Conservation (phyloP, 2,329 filamentous ascomycete genomes). For the Parastagonospora avenae region DNA sequence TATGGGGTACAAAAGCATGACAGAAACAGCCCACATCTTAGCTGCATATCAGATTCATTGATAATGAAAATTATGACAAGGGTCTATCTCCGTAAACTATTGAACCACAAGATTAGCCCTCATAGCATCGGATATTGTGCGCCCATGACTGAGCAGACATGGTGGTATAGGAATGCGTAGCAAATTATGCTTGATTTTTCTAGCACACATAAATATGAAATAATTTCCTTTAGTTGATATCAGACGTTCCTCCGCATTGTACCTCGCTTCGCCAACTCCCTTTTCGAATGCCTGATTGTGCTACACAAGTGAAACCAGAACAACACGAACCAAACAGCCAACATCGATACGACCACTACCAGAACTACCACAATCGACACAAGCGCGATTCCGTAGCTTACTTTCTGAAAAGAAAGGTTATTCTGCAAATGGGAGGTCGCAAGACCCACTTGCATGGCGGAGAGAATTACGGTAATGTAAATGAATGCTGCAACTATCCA, state of each 20-base stretch:
- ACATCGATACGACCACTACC: background rate
- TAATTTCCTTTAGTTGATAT: background rate
- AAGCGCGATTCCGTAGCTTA: conserved; percentile 12
- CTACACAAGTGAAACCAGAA: background rate
- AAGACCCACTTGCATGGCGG: conserved; percentile 20
- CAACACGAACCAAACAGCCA: background rate
- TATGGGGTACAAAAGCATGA: no score
- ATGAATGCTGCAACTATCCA: conserved; percentile 14
- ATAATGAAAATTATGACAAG: no score
- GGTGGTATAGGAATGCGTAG: no score
- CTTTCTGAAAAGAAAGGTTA: conserved; percentile 7
- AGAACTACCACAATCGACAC: background rate
- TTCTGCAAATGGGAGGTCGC: conserved; percentile 10
- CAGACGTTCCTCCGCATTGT: background rate
- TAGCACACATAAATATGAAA: no score
- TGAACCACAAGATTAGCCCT: no score
- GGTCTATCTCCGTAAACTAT: no score
- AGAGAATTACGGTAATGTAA: conserved; percentile 9
- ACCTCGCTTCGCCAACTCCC: background rate
- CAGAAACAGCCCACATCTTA: no score
- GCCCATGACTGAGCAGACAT: no score
- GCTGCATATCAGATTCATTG: no score
- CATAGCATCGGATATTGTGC: no score
- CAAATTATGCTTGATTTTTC: no score
- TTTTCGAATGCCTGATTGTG: background rate